phyloP scores from a whole-genome alignment of 495 filamentous ascomycete genomes.

The Talaromyces nanjingensis region DNA sequence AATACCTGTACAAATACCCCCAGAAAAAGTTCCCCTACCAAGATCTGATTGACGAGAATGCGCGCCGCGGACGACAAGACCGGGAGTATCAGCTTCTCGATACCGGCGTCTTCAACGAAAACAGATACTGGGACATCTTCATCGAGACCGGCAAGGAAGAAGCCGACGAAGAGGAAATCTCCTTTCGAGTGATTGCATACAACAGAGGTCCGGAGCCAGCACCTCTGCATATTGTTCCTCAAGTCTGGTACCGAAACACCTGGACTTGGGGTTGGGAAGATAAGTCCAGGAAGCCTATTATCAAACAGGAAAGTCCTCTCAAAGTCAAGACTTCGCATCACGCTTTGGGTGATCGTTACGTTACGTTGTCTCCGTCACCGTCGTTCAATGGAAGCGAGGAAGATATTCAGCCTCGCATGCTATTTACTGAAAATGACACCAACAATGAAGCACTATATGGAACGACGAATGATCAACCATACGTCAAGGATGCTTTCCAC shows the following conservation, averaged over 20 bases:
- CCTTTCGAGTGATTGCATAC: slow-evolving; percentile 94
- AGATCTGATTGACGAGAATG: slow-evolving; percentile 77
- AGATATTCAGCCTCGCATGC: slow-evolving; percentile 72
- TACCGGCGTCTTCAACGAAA: slow-evolving; percentile 85
- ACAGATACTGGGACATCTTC: slow-evolving; percentile 93
- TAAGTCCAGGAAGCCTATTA: slow-evolving; percentile 64
- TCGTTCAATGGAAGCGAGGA: slow-evolving; percentile 68
- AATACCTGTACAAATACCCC: slow-evolving; percentile 95
- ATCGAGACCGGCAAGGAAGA: slow-evolving; percentile 94
- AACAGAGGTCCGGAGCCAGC: slow-evolving; percentile 88
- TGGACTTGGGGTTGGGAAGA: slow-evolving; percentile 85
- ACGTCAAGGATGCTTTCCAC: slow-evolving; percentile 95
- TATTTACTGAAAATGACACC: slow-evolving; percentile 95
- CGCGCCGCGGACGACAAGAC: slow-evolving; percentile 62
- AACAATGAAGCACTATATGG: slow-evolving; percentile 73
- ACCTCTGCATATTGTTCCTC: slow-evolving; percentile 86
- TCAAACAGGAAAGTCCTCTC: slow-evolving; percentile 56
- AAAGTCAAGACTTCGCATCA: slow-evolving; percentile 66
- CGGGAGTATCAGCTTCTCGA: slow-evolving; percentile 89
- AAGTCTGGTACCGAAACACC: slow-evolving; percentile 95
- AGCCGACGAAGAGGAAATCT: slow-evolving; percentile 79
- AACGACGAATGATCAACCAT: slow-evolving; percentile 68
- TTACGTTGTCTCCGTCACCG: slow-evolving; percentile 83
- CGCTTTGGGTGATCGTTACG: slow-evolving; percentile 73
- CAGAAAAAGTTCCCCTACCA: slow-evolving; percentile 89